Base-by-base conservation (phyloP, 805 yeast species). In the Teunomyces pallodes region DNA sequence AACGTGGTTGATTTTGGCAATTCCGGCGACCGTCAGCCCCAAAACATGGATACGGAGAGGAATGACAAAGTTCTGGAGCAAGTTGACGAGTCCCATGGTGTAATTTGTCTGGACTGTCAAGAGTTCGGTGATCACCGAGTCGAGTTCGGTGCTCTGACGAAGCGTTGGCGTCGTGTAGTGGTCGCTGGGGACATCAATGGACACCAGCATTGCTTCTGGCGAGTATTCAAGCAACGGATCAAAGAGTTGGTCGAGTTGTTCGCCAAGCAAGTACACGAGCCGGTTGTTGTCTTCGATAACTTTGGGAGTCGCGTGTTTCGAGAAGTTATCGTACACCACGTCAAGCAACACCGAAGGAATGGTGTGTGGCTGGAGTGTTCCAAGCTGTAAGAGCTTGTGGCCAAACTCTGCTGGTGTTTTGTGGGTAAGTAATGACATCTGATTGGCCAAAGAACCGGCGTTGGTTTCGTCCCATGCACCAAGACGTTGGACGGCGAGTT, bases 161-260 rank as follows among this genome's bases (percentile, higher is more conserved):
- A 62, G 54, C 3, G 36, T 36, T 5, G 46, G 53, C 16, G 33
- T 47, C 16, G 14, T 33, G 2, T 38, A 6, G 39, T 51, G 48
- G 45, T 59, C 54, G 0, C 54, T 43, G 1, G 95, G 96, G 0
- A 89, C 82, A 43, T 65, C 73, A 61, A 92, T 91, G 2, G 79
- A 74, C 49, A 78, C 74, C 51, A 86, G 92, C 33, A 96, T 81
- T 28, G 84, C 82, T 64, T 92, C 97, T 0, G 97, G 98, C 0
- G 95, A 87, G 62, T 92, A 92, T 65, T 91, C 97, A 4, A 88
- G 77, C 46, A 90, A 67, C 0, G 97, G 96, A 59, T 92, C 95
- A 65, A 92, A 92, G 33, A 92, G 67, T 56, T 86, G 92, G 54
- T 91, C 97, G 36, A 89, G 68, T 64, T 91, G 97, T 36, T 84